Evolutionary conservation across 1,284 basidiomycete genomes (phyloP).

Genomic region (Malassezia equina): DNA sequence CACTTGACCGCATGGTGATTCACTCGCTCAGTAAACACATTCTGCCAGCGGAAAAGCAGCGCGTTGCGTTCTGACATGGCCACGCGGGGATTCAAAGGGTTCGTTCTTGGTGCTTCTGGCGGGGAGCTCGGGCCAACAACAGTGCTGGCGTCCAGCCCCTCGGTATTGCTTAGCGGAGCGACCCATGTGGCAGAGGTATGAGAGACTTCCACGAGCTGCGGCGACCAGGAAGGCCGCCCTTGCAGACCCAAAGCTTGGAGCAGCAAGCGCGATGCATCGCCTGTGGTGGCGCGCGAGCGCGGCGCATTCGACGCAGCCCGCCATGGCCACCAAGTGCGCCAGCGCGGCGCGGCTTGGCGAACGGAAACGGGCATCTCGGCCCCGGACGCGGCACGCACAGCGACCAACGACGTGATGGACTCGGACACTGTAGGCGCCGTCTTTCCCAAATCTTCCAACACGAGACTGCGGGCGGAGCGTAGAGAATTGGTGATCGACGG

Average conservation of each 20-base stretch:
- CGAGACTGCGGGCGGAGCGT: background rate
- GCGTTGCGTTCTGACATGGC: background rate
- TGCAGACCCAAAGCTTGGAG: background rate
- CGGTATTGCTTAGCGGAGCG: background rate
- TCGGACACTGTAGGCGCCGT: slow-evolving; percentile 8
- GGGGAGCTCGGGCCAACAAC: background rate
- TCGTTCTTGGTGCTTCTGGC: background rate
- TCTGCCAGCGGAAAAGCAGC: slow-evolving; percentile 57
- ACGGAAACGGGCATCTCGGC: background rate
- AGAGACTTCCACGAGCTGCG: background rate
- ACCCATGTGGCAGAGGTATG: background rate
- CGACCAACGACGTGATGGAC: slow-evolving; percentile 10
- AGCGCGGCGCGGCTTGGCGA: background rate
- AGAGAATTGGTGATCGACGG: background rate
- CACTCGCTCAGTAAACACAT: slow-evolving; percentile 66
- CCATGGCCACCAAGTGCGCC: background rate
- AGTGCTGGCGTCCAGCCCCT: background rate
- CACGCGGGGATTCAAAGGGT: background rate
- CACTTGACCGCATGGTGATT: slow-evolving; percentile 85
- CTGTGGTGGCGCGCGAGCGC: background rate
- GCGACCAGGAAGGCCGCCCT: background rate
- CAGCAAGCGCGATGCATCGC: background rate
- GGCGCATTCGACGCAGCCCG: background rate
- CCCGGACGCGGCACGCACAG: slow-evolving; percentile 5
- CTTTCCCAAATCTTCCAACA: slow-evolving; percentile 13